Conservation (phyloP, 1,284 basidiomycete genomes). For the Termitomyces sp. region DNA sequence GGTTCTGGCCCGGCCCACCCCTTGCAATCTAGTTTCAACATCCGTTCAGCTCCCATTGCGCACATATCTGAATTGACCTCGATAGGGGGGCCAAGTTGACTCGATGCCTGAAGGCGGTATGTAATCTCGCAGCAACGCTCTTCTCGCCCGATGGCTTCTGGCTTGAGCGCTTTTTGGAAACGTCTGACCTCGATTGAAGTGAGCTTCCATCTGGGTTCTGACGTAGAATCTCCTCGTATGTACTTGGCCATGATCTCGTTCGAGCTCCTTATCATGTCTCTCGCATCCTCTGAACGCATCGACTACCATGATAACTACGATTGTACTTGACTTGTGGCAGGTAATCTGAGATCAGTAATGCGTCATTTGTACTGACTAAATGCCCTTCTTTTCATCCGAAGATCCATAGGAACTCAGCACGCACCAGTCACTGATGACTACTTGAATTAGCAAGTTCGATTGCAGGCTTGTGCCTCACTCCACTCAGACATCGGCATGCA, state of each 20-base stretch:
- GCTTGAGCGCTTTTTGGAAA: conserved; percentile 37
- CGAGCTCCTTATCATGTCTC: conserved; percentile 34
- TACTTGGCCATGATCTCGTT: conserved; percentile 41
- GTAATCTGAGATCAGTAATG: conserved; percentile 6
- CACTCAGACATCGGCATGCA: conserved; percentile 21
- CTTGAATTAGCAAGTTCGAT: conserved; percentile 32
- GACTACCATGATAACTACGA: conserved; percentile 20
- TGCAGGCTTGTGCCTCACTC: conserved; percentile 31
- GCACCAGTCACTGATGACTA: conserved; percentile 36
- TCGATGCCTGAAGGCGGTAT: no score
- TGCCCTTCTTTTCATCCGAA: background rate
- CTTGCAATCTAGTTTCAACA: no score
- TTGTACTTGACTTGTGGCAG: conserved; percentile 21
- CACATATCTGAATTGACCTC: no score
- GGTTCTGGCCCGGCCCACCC: no score
- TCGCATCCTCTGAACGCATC: no score
- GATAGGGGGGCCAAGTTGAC: no score
- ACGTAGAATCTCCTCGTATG: conserved; percentile 41
- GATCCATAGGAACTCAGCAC: conserved; percentile 35
- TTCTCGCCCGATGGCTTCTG: conserved; percentile 30
- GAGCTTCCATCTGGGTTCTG: conserved; percentile 46
- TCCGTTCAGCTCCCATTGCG: no score
- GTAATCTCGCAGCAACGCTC: no score
- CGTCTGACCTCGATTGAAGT: conserved; percentile 30
- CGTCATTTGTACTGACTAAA: background rate